These are phyloP conservation scores for Elsinoe perseae DNA, from an alignment of 2,329 filamentous ascomycete genomes.

Conservation along the genomic window DNA sequence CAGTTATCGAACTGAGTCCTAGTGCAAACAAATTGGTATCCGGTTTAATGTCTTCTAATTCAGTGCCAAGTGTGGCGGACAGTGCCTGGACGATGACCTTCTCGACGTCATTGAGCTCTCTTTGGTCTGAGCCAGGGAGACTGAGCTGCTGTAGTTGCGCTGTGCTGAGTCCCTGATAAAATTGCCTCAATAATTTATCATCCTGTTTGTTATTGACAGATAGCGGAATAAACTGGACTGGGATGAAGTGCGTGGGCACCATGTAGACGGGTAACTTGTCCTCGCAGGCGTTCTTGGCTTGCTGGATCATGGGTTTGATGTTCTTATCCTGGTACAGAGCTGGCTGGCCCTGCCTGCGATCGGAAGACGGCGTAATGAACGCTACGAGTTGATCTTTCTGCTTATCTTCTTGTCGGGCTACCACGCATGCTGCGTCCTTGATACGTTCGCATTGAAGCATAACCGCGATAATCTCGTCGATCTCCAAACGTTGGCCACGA, in stretches of 20 bases:
- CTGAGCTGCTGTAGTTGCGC: conserved; percentile 51
- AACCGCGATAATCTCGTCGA: conserved; percentile 82
- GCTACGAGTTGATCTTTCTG: conserved; percentile 77
- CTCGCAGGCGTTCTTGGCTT: conserved; percentile 57
- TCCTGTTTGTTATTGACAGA: conserved; percentile 89
- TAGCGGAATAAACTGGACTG: conserved; percentile 63
- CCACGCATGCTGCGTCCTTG: conserved; percentile 66
- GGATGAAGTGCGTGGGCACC: conserved; percentile 78
- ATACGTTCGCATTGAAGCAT: conserved; percentile 56
- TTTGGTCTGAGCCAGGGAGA: conserved; percentile 22
- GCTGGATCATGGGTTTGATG: conserved; percentile 32
- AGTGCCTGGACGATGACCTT: conserved; percentile 48
- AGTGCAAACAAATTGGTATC: conserved; percentile 72
- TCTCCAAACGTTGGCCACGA: conserved; percentile 78
- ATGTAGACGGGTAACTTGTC: conserved; percentile 72
- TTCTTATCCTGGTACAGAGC: conserved; percentile 2
- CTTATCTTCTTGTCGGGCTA: conserved; percentile 61
- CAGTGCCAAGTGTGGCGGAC: conserved; percentile 44
- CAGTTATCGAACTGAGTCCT: conserved; percentile 81
- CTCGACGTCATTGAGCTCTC: conserved; percentile 34
- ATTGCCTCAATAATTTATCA: conserved; percentile 55
- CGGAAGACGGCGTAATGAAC: conserved; percentile 47
- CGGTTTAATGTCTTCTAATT: conserved; percentile 39
- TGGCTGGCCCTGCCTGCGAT: conserved; percentile 17
- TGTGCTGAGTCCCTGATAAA: conserved; percentile 57